A percentile compares a stretch with the other conserved stretches of the same genome.
phyloP scores from a whole-genome alignment of 306 rosid species.

The Trifolium pratense region DNA sequence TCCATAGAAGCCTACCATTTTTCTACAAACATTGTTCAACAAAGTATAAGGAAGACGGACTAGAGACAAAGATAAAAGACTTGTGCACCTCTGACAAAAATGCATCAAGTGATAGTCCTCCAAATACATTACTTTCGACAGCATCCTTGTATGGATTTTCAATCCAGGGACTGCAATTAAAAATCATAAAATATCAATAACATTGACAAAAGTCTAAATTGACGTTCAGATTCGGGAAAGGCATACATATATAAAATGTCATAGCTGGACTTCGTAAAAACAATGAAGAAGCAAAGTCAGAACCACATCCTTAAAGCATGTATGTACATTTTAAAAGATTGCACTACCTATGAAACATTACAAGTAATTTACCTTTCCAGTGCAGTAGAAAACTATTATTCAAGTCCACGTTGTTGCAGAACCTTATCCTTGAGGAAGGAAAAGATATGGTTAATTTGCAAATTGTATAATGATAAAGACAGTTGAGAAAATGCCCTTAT shows the following conservation, averaged over 20 bases:
- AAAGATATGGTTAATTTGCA: constrained; percentile 27
- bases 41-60: no score
- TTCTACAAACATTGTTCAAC: no score
- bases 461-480: constrained; percentile 8
- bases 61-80: no score
- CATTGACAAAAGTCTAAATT: constrained; percentile 17
- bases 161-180: constrained; percentile 78
- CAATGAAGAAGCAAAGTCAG: constrained; percentile 6
- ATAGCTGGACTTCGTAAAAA: constrained; percentile 12
- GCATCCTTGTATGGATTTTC: constrained; percentile 75
- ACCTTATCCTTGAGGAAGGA: constrained; percentile 67
- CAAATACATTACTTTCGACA: constrained; percentile 78
- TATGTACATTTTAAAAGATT: constrained; percentile 4
- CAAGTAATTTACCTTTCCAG: constrained; percentile 71
- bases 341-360: constrained; percentile 3
- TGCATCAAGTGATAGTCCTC: constrained; percentile 81
- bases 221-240: constrained; percentile 30
- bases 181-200: constrained; percentile 36
- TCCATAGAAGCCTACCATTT: no score
- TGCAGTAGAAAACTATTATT: constrained; percentile 93
- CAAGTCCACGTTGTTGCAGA: constrained; percentile 79
- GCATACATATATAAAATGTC: background rate
- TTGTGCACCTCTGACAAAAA: constrained; percentile 60
- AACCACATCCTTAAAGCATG: background rate
- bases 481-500: constrained; percentile 9